Evolutionary conservation across 2,329 filamentous ascomycete genomes (phyloP), one percentile per base, ranked within the genome.

Genomic region (Epichloe sp.): DNA sequence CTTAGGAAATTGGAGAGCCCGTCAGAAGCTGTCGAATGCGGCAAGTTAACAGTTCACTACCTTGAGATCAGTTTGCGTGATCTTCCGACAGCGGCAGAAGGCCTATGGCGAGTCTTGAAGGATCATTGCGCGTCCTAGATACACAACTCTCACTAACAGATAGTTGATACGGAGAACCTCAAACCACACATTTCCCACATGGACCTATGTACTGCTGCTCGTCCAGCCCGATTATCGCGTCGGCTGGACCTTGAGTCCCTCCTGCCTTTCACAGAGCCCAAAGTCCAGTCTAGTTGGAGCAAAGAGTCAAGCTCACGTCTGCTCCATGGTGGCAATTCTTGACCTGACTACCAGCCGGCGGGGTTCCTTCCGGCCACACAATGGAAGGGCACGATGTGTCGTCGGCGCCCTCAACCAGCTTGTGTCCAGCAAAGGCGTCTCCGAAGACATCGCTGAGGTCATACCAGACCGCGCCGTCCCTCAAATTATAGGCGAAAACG

Each of bases 361-460:
- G 63, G 6, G 60, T 56, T 4, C 69, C 69, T 3, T 59, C 53
- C 0, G 54, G 44, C 68, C 68, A 72, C 8, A 62, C 57, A 38
- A 71, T 71, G 4, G 55, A 48, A 1, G 62, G 62, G 59, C 69
- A 71, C 2, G 53, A 56, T 5, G 51, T 37, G 38, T 65, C 55
- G 37, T 56, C 56, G 52, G 64, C 66, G 11, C 56, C 56, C 11
- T 62, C 59, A 5, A 58, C 59, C 8, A 71, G 21, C 58, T 64
- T 67, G 45, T 59, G 53, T 7, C 67, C 66, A 12, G 46, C 49
- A 23, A 71, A 69, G 4, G 63, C 56, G 50, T 70, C 62, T n/a
- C 69, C 69, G 46, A 71, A 71, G 15, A 69, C 64, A 53, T 63
- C 62, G 57, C 60, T 65, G 23, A 71, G 57, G 53, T 71, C 69